These are phyloP conservation scores for Brassica napus DNA, from an alignment of 345 rosid genomes.

Conservation along the genomic window DNA sequence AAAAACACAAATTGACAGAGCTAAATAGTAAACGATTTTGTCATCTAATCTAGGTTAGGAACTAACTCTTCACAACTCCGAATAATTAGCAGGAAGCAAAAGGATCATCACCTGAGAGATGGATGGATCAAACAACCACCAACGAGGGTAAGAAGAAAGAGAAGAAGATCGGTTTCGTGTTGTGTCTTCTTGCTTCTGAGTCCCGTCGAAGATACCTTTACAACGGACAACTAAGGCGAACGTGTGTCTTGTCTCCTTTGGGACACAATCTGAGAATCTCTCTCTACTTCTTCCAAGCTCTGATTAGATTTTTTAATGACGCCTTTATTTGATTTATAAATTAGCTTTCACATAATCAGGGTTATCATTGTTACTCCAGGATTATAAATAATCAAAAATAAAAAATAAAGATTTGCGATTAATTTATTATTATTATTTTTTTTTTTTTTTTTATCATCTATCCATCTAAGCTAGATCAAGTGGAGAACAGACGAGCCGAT, in stretches of 20 bases:
- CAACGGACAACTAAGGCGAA: constrained; percentile 14
- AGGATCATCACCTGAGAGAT: constrained; percentile 36
- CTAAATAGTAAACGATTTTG: background rate
- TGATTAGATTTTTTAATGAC: background rate
- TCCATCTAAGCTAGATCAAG: too few species aligned
- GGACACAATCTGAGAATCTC: constrained; percentile 27
- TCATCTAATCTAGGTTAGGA: background rate
- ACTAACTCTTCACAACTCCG: background rate
- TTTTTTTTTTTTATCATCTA: too few species aligned
- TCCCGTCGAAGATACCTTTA: constrained; percentile 25
- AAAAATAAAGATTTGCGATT: background rate
- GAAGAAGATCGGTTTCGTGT: constrained; percentile 24
- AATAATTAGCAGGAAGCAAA: background rate
- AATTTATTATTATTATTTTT: background rate
- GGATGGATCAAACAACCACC: constrained; percentile 16
- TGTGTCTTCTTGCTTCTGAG: constrained; percentile 21
- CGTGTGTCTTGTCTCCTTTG: constrained; percentile 14
- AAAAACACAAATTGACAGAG: constrained; percentile 2
- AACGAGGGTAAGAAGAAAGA: background rate
- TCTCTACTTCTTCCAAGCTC: background rate
- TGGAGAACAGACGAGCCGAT: too few species aligned
- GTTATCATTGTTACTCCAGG: background rate
- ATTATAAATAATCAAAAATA: background rate
- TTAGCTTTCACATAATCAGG: constrained; percentile 5
- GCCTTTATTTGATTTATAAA: background rate